Evolutionary conservation across 139 green algal genomes (phyloP).

Genomic region (Spirogloea muscicola): DNA sequence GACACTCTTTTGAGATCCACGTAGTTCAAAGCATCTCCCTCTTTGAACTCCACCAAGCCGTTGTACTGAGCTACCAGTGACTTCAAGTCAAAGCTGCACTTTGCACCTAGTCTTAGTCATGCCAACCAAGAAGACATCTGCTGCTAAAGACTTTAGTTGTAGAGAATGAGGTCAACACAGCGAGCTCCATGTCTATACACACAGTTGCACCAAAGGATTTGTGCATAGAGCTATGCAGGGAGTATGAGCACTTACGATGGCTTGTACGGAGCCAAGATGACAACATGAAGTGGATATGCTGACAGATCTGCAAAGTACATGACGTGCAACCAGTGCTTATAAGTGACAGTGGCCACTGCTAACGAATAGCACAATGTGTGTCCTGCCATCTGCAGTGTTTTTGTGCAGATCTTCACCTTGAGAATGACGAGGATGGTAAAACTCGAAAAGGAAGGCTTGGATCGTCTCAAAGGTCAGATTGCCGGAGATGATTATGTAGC

Average conservation of each 20-base stretch:
- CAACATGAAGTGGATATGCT: conserved; percentile 9
- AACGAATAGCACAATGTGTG: too few relatives aligned
- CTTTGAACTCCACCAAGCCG: conserved; percentile 17
- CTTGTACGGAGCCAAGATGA: conserved; percentile 25
- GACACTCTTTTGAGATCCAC: conserved; percentile 12
- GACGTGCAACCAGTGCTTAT: too few relatives aligned
- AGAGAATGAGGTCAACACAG: too few relatives aligned
- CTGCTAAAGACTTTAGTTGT: too few relatives aligned
- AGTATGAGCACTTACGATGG: too few relatives aligned
- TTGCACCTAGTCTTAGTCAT: background rate
- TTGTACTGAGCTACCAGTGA: conserved; percentile 8
- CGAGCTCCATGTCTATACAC: too few relatives aligned
- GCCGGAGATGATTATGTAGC: conserved; percentile 20
- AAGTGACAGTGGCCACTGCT: too few relatives aligned
- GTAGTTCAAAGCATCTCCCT: conserved; percentile 2
- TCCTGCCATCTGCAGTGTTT: too few relatives aligned
- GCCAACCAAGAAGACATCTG: too few relatives aligned
- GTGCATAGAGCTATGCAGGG: too few relatives aligned
- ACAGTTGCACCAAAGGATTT: too few relatives aligned
- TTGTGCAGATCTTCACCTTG: too few relatives aligned
- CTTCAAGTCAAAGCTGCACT: conserved; percentile 34
- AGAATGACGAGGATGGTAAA: conserved; percentile 11
- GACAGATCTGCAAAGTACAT: conserved; percentile 4
- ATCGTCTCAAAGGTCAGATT: conserved; percentile 4
- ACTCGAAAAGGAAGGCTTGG: background rate